Evolutionary conservation across 2,329 filamentous ascomycete species (phyloP).

Genomic region (Trichophyton simii): DNA sequence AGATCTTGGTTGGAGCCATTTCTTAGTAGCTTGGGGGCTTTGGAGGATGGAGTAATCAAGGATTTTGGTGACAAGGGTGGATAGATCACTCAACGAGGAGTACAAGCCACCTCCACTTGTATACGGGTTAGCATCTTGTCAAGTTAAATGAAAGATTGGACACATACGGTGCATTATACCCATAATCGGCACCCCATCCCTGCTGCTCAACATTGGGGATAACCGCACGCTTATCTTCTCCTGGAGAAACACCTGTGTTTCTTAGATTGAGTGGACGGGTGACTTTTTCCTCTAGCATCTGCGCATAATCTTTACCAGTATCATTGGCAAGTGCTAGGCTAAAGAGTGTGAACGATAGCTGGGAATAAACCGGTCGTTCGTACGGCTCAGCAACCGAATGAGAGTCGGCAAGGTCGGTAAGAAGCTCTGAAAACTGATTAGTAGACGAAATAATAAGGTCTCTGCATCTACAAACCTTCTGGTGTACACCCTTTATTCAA

Average conservation of each 20-base stretch:
- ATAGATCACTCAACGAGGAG: conserved; percentile 25
- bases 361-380: conserved; percentile 32
- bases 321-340: conserved; percentile 23
- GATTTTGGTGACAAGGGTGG: conserved; percentile 19
- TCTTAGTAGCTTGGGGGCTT: conserved; percentile 15
- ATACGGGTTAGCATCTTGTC: neutral
- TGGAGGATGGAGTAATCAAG: conserved; percentile 20
- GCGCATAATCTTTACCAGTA: conserved; percentile 18
- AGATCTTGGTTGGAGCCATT: conserved; percentile 28
- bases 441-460: neutral
- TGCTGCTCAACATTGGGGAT: conserved; percentile 24
- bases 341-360: conserved; percentile 30
- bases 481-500: conserved; percentile 25
- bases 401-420: conserved; percentile 21
- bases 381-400: conserved; percentile 22
- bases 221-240: conserved; percentile 20
- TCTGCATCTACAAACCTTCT: conserved; percentile 17
- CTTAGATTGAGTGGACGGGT: conserved; percentile 17
- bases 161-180: conserved; percentile 23
- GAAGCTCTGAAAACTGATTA: conserved; percentile 19
- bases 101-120: conserved; percentile 26
- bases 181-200: conserved; percentile 27
- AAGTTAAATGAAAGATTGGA: neutral
- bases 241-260: conserved; percentile 20
- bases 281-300: conserved; percentile 18